Evolutionary conservation across 2,329 filamentous ascomycete genomes (phyloP), one percentile per base, ranked within the genome.

Genomic region (Fusarium sp.): DNA sequence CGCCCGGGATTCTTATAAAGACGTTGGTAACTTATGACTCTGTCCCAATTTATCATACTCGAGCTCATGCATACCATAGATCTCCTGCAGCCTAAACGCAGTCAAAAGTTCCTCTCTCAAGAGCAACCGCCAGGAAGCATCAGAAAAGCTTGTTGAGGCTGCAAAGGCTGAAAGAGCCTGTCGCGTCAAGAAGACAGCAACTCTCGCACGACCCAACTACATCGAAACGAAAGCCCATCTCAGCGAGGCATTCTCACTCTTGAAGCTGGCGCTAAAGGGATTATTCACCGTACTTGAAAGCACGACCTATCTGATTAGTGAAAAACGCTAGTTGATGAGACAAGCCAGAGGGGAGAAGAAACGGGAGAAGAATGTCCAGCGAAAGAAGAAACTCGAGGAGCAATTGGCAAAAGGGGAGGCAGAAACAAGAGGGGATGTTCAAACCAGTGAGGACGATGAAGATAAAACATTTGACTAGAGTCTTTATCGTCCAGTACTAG

Each of bases 151-250:
- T n/a, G 39, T 38, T 10, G 42, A 60, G 38, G 57, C 57, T 3
- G n/a, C 57, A 19, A 60, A 24, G n/a, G 57, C 55, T 3, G 57
- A 60, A n/a, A 60, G 60, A 4, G 57, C 44, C 1, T 60, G 60
- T 12, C 57, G 57, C 32, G 60, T 45, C 19, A 60, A 60, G 10
- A 60, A 59, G 21, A 57, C 38, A 4, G 57, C 57, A 0, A 55
- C 45, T 3, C 3, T 60, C 3, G 55, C 57, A 4, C 57, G 57
- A 4, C 54, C 55, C 19, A 60, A 60, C 32, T 60, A 60, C 39
- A 52, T 26, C 15, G 54, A 60, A 26, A 60, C 57, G 0, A 60
- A 60, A n/a, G 24, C 28, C 1, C 44, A 60, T 20, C 60, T 60
- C 17, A 32, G 26, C 1, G 55, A 60, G 2, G 57, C 39, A 6